Evolutionary conservation across 2,329 filamentous ascomycete genomes (phyloP).

Genomic region (Fusarium sulawesiense): DNA sequence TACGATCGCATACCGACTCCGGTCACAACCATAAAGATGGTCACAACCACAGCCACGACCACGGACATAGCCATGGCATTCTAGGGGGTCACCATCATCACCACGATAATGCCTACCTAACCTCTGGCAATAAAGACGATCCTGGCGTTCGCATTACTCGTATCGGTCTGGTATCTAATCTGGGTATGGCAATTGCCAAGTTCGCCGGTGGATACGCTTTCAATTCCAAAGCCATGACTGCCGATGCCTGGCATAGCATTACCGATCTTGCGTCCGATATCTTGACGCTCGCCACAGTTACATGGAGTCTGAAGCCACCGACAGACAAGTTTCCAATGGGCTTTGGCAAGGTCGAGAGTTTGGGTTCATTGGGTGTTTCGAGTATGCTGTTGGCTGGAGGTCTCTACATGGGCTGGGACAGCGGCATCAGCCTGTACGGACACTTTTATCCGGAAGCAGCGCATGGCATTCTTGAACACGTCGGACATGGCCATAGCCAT

Average conservation of each 20-base stretch:
- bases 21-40: conserved; percentile 31
- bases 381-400: conserved; percentile 90
- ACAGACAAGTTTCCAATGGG: conserved; percentile 87
- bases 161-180: conserved; percentile 78
- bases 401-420: conserved; percentile 89
- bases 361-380: conserved; percentile 93
- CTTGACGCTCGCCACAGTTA: conserved; percentile 92
- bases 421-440: conserved; percentile 72
- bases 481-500: conserved; percentile 73
- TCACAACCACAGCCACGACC: conserved; percentile 45
- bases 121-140: conserved; percentile 82
- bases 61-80: conserved; percentile 39
- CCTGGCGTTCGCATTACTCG: conserved; percentile 73
- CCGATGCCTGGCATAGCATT: conserved; percentile 94
- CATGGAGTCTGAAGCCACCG: conserved; percentile 89
- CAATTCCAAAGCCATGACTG: conserved; percentile 91
- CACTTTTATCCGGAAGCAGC: conserved; percentile 78
- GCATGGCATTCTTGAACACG: conserved; percentile 72
- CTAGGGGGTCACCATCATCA: conserved; percentile 74
- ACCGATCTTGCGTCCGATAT: conserved; percentile 96
- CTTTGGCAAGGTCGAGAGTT: conserved; percentile 97
- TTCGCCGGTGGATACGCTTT: conserved; percentile 93
- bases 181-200: conserved; percentile 94
- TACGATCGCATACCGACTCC: conserved; percentile 49
- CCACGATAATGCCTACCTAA: conserved; percentile 91